Percentiles rank a stretch among this genome's conserved stretches.
phyloP scores from a whole-genome alignment of 2,329 filamentous ascomycete genomes.

The Xylariales sp. region DNA sequence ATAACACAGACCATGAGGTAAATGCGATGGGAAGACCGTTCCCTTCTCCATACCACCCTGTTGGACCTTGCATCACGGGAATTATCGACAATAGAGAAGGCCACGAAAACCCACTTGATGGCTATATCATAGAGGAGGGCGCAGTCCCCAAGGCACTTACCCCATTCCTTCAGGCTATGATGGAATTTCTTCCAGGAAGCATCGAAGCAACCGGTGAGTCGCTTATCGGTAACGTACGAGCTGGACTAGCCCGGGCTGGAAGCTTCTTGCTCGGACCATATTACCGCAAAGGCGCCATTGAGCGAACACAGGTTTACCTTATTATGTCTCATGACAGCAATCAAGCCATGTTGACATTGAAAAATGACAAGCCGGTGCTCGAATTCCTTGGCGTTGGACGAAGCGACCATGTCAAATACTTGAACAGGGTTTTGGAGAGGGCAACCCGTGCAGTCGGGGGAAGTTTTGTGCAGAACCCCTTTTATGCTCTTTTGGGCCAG shows the following conservation, averaged over 20 bases:
- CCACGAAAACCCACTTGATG: constrained; percentile 51
- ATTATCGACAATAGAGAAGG: constrained; percentile 55
- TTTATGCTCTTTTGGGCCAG: constrained; percentile 49
- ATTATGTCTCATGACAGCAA: constrained; percentile 65
- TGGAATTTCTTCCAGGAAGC: constrained; percentile 49
- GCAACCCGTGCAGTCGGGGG: constrained; percentile 57
- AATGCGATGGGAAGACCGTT: constrained; percentile 50
- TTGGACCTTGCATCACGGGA: constrained; percentile 60
- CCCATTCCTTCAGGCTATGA: constrained; percentile 50
- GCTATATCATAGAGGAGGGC: constrained; percentile 62
- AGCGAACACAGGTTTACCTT: constrained; percentile 59
- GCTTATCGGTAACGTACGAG: constrained; percentile 36
- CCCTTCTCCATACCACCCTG: constrained; percentile 46
- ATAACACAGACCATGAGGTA: constrained; percentile 53
- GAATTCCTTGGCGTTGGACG: constrained; percentile 56
- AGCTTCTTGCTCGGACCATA: constrained; percentile 58
- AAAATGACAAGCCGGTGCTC: constrained; percentile 55
- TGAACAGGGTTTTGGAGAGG: constrained; percentile 47
- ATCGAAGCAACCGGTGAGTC: constrained; percentile 31
- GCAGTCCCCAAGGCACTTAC: constrained; percentile 54
- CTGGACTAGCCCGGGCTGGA: constrained; percentile 42
- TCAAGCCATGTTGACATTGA: constrained; percentile 54
- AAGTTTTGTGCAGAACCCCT: constrained; percentile 55
- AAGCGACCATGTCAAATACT: constrained; percentile 47
- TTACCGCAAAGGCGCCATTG: constrained; percentile 47